These are phyloP conservation scores for Coniochaeta prunicola DNA, from an alignment of 2,329 filamentous ascomycete genomes.

Conservation along the genomic window DNA sequence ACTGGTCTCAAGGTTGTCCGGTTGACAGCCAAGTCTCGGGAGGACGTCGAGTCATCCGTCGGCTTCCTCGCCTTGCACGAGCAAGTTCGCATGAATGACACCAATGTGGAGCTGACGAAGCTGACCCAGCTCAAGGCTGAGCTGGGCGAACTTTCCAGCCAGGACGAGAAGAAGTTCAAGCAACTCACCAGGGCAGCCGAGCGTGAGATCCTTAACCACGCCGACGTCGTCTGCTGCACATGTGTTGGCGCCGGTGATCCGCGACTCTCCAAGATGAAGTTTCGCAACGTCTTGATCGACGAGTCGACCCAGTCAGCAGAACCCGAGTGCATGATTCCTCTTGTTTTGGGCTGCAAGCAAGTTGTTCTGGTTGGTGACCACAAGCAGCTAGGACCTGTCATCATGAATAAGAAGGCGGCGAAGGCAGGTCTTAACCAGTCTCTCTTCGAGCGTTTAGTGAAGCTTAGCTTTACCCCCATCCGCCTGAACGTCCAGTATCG, in stretches of 20 bases:
- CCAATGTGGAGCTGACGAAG: constrained; percentile 87
- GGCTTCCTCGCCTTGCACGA: constrained; percentile 92
- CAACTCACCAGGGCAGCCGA: constrained; percentile 89
- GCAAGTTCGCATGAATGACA: constrained; percentile 96
- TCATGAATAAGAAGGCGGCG: constrained; percentile 99
- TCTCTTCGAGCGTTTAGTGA: constrained; percentile 93
- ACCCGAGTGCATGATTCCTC: constrained; percentile 96
- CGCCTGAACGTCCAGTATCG: constrained; percentile 95
- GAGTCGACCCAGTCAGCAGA: constrained; percentile 98
- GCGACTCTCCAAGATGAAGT: constrained; percentile 93
- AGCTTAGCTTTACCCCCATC: constrained; percentile 83
- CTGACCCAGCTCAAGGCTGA: constrained; percentile 89
- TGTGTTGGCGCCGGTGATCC: constrained; percentile 97
- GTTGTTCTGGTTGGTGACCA: constrained; percentile 98
- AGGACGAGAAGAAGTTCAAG: constrained; percentile 98
- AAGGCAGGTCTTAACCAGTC: constrained; percentile 97
- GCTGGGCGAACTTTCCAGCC: constrained; percentile 82
- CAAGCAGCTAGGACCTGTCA: constrained; percentile 94
- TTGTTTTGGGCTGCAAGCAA: constrained; percentile 96
- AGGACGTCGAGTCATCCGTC: constrained; percentile 98
- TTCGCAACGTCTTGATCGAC: constrained; percentile 94
- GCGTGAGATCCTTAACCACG: constrained; percentile 88
- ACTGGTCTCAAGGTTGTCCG: constrained; percentile 95
- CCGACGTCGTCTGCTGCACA: constrained; percentile 97
- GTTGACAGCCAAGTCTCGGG: constrained; percentile 95